These are phyloP conservation scores for Rhizoclosmatium sp. DNA, from an alignment of 192 early-diverging fungal species.

Conservation along the genomic window DNA sequence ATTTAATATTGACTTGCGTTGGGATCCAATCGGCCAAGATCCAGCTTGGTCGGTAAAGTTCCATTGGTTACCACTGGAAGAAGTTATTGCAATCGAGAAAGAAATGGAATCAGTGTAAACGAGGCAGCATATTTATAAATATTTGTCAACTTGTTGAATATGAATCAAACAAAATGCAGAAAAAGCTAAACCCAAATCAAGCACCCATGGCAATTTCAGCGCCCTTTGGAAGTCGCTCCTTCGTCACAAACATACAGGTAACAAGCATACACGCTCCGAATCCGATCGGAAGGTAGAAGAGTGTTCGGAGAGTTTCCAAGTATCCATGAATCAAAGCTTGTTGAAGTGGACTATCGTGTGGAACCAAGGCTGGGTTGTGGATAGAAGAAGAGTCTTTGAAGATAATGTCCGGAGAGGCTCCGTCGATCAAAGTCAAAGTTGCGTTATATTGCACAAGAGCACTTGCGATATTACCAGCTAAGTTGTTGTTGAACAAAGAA, in stretches of 20 bases:
- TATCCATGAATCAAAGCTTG: constrained; percentile 42
- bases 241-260: constrained; percentile 41
- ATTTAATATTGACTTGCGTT: constrained; percentile 27
- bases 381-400: constrained; percentile 18
- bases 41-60: constrained; percentile 32
- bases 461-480: constrained; percentile 24
- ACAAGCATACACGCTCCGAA: constrained; percentile 38
- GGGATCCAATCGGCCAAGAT: neutral
- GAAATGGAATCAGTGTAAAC: too few relatives aligned
- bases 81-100: constrained; percentile 28
- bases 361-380: constrained; percentile 16
- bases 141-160: neutral
- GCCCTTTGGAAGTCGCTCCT: constrained; percentile 41
- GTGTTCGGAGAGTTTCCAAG: constrained; percentile 26
- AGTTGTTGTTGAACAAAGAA: constrained; percentile 69
- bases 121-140: too few relatives aligned
- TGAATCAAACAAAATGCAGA: neutral
- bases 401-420: neutral
- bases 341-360: constrained; percentile 16
- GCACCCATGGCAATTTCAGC: constrained; percentile 38
- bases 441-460: constrained; percentile 9
- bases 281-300: constrained; percentile 41
- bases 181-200: neutral
- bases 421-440: neutral
- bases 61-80: constrained; percentile 35